Conservation (phyloP, 805 yeast genomes). For the Peterozyma xylosa region DNA sequence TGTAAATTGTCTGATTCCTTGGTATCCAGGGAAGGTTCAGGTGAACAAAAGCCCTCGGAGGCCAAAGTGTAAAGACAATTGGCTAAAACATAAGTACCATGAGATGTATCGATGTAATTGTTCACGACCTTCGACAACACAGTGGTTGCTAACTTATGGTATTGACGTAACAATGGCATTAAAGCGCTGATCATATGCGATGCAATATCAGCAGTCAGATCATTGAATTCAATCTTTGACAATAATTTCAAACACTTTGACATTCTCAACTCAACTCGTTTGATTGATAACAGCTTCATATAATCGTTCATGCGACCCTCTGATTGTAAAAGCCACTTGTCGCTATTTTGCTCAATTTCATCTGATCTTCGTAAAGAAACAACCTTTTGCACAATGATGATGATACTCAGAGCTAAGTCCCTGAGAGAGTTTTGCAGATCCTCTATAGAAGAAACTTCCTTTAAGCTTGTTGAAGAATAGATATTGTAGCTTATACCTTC, state of each 20-base stretch:
- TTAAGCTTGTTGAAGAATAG: slow-evolving; percentile 20
- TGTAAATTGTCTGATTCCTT: slow-evolving; percentile 54
- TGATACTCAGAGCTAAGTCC: slow-evolving; percentile 46
- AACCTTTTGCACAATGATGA: slow-evolving; percentile 62
- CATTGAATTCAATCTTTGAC: slow-evolving; percentile 27
- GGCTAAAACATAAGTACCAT: slow-evolving; percentile 55
- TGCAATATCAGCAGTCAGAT: slow-evolving; percentile 27
- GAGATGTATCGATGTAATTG: slow-evolving; percentile 47
- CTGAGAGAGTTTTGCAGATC: slow-evolving; percentile 41
- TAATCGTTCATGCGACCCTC: slow-evolving; percentile 36
- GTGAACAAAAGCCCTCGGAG: slow-evolving; percentile 85
- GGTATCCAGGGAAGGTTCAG: slow-evolving; percentile 66
- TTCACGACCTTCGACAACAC: slow-evolving; percentile 36
- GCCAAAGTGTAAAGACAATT: slow-evolving; percentile 53
- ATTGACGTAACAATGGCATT: slow-evolving; percentile 57
- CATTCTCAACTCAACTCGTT: slow-evolving; percentile 24
- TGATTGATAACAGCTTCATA: slow-evolving; percentile 23
- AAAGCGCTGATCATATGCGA: slow-evolving; percentile 48
- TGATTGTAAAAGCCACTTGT: slow-evolving; percentile 56
- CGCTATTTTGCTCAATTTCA: slow-evolving; percentile 38
- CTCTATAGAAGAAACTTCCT: slow-evolving; percentile 15
- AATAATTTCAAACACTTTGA: slow-evolving; percentile 26
- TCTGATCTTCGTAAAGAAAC: slow-evolving; percentile 26
- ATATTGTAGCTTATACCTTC: slow-evolving; percentile 14
- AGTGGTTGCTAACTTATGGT: slow-evolving; percentile 36